A percentile compares a stretch with the other conserved stretches of the same genome.
These are phyloP conservation scores for Diversispora eburnea DNA, from an alignment of 192 early-diverging fungal genomes.

Conservation along the genomic window DNA sequence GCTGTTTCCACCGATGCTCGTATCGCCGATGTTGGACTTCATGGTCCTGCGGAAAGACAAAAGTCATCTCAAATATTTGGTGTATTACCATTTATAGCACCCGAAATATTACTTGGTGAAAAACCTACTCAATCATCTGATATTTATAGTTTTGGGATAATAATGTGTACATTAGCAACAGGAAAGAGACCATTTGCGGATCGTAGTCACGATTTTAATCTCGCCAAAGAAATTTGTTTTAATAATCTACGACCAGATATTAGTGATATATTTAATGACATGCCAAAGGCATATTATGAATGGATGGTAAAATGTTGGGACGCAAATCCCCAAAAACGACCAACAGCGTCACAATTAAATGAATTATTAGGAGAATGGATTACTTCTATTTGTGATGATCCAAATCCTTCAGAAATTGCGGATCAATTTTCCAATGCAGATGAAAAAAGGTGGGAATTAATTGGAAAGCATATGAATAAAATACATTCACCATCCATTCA, in stretches of 20 bases:
- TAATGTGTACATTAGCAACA: neutral
- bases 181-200: neutral
- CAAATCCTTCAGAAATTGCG: neutral
- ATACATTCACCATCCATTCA: no score
- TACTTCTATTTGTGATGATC: constrained; percentile 4
- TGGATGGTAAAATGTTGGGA: constrained; percentile 4
- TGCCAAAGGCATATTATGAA: neutral
- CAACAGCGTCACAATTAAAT: neutral
- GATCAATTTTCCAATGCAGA: neutral
- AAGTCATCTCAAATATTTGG: neutral
- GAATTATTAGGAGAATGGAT: constrained; percentile 5
- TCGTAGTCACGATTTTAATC: neutral
- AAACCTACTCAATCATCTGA: neutral
- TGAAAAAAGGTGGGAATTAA: neutral
- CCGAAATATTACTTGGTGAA: neutral
- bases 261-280: neutral
- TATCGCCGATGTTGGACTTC: constrained; percentile 1
- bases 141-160: constrained; percentile 7
- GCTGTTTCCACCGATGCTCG: neutral
- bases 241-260: neutral
- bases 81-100: constrained; percentile 1
- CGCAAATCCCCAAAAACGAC: neutral
- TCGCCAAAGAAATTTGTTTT: neutral
- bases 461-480: neutral
- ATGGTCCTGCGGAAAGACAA: neutral